A percentile compares a stretch with the other conserved stretches of the same genome.
These are phyloP conservation scores for Zymoseptoria brevis DNA, from an alignment of 2,329 filamentous ascomycete species.

Conservation along the genomic window DNA sequence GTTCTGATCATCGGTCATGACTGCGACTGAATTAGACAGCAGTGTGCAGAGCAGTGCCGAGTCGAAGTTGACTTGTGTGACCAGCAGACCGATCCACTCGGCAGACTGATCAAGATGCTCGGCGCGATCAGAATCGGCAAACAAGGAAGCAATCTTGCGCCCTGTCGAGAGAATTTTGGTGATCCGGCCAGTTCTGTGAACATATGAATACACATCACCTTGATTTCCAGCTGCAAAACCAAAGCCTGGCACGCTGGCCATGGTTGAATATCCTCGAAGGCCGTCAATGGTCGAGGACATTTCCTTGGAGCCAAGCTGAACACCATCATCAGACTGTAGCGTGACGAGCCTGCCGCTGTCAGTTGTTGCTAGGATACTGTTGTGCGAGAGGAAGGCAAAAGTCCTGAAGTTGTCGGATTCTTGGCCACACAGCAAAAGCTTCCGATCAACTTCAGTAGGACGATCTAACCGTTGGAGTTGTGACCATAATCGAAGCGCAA, in stretches of 20 bases:
- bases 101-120: background rate
- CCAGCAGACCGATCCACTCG: conserved; percentile 28
- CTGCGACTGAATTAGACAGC: background rate
- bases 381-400: conserved; percentile 54
- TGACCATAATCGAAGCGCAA: conserved; percentile 33
- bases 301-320: conserved; percentile 11
- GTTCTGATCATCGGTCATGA: conserved; percentile 2
- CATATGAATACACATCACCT: conserved; percentile 38
- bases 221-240: conserved; percentile 41
- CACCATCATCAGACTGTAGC: conserved; percentile 20
- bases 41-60: conserved; percentile 18
- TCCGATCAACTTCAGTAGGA: background rate
- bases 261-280: conserved; percentile 43
- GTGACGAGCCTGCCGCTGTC: conserved; percentile 51
- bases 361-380: conserved; percentile 50
- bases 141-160: conserved; percentile 32
- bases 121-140: background rate
- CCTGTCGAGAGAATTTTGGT: conserved; percentile 23
- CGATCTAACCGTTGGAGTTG: background rate
- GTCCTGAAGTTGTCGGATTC: conserved; percentile 47
- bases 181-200: conserved; percentile 13
- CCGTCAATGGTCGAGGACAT: conserved; percentile 20
- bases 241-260: conserved; percentile 32
- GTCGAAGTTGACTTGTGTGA: conserved; percentile 32
- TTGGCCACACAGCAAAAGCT: conserved; percentile 10